Evolutionary conservation across 306 rosid genomes (phyloP).

Genomic region (Mimosa bimucronata): DNA sequence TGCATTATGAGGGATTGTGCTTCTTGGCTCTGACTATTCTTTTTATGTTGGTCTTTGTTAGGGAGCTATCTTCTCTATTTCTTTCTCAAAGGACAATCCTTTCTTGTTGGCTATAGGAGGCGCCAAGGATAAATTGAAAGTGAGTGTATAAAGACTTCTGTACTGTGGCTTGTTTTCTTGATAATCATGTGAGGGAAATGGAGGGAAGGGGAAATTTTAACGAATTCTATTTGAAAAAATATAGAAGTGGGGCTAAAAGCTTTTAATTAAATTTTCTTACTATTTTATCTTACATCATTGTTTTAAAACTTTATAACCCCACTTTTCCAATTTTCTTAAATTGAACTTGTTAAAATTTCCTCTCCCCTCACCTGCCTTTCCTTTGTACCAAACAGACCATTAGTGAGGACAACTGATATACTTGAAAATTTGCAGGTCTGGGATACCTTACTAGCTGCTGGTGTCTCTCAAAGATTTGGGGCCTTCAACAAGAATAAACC

Average conservation of each 20-base stretch:
- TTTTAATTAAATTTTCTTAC: too few species aligned
- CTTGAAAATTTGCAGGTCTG: slow-evolving; percentile 60
- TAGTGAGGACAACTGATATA: slow-evolving; percentile 2
- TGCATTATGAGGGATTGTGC: too few species aligned
- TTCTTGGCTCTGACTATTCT: background rate
- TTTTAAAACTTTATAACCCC: too few species aligned
- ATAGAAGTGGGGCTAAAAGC: too few species aligned
- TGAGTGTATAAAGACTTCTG: slow-evolving; percentile 42
- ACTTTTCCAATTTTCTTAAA: too few species aligned
- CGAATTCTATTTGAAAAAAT: too few species aligned
- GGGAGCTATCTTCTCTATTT: slow-evolving; percentile 84
- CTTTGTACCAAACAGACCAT: background rate
- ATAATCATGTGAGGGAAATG: background rate
- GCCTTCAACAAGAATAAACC: slow-evolving; percentile 47
- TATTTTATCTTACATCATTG: too few species aligned
- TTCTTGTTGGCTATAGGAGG: slow-evolving; percentile 92
- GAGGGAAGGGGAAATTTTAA: too few species aligned
- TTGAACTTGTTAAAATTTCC: too few species aligned
- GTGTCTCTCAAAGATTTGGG: slow-evolving; percentile 55
- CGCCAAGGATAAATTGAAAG: slow-evolving; percentile 72
- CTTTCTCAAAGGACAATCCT: slow-evolving; percentile 79
- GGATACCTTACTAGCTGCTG: slow-evolving; percentile 67
- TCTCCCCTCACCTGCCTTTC: too few species aligned
- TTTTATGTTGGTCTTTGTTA: slow-evolving; percentile 40
- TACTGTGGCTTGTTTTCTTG: slow-evolving; percentile 17